Evolutionary conservation across 2,329 filamentous ascomycete genomes (phyloP), one percentile per base, ranked within the genome.

Genomic region (Emmonsia crescens): DNA sequence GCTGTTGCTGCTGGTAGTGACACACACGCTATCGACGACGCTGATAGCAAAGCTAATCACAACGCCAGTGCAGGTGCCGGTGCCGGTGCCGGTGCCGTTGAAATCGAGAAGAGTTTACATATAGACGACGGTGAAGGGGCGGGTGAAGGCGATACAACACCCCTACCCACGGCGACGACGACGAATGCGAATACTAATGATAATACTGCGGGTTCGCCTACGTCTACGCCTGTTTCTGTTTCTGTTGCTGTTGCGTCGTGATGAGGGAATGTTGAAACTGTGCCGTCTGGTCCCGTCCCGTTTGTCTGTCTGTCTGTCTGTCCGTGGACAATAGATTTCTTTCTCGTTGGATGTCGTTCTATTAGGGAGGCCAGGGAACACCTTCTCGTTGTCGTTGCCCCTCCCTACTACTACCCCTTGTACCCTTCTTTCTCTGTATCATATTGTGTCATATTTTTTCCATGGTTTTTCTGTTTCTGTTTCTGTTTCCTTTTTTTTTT

Each of bases 11-110:
- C 2, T 27, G 27, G 48, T 14, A 56, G 82, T 62, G 78, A 84
- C 64, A 79, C 77, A 61, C 58, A 33, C 4, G 79, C 78, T 5
- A 48, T 8, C 8, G 78, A 77, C 31, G 82, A 82, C 44, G 84
- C 79, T 68, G 82, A 85, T 60, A 76, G 75, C 63, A 85, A 85
- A 70, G 75, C 79, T 60, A 82, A 82, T 67, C 79, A 81, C 62
- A 81, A 19, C 3, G n/a, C n/a, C 6, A n/a, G n/a, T n/a, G n/a
- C n/a, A n/a, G n/a, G 80, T 62, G 36, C 6, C 6, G 12, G 36
- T 38, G 36, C 36, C 12, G 36, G 69, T 69, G 82, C 81, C 73
- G 85, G 81, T 66, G 83, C 79, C 24, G 73, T 85, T 58, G 78
- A 80, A 40, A 83, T 83, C 65, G 83, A 82, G 76, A 85, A 82